These are phyloP conservation scores for Solanum sitiens DNA, from an alignment of 257 asterid genomes.

Conservation along the genomic window DNA sequence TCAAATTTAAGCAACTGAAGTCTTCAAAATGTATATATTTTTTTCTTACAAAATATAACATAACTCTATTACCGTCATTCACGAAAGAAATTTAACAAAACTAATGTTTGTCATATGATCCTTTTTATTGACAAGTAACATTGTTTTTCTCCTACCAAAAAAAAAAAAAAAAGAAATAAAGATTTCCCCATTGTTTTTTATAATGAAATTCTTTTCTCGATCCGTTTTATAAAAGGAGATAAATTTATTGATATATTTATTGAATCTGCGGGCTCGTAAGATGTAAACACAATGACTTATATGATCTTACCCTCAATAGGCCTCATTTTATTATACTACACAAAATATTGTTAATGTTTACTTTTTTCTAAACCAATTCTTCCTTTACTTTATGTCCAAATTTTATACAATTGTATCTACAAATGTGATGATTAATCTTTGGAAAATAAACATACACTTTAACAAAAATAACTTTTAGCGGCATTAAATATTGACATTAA, in stretches of 20 bases:
- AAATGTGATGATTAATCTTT: not conserved
- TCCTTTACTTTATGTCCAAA: not conserved
- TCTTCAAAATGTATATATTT: too few species aligned
- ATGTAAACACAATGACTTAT: not conserved
- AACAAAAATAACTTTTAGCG: too few species aligned
- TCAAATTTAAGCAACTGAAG: not conserved
- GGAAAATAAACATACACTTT: not conserved
- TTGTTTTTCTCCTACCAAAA: not conserved
- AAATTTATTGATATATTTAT: too few species aligned
- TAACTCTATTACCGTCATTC: too few species aligned
- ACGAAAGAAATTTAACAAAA: not conserved
- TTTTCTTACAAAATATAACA: too few species aligned
- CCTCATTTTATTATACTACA: not conserved
- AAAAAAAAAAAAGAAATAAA: too few species aligned
- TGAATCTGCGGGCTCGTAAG: not conserved
- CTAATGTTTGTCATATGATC: not conserved
- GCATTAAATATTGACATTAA: too few species aligned
- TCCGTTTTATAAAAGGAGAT: accelerated
- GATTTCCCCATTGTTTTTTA: not conserved
- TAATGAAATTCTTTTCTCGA: not conserved
- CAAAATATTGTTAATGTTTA: not conserved
- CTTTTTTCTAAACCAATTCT: not conserved
- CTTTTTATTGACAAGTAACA: not conserved
- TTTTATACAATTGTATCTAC: not conserved
- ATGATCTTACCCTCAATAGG: not conserved